A percentile compares a stretch with the other conserved stretches of the same genome.
phyloP scores from a whole-genome alignment of 345 rosid genomes.

The Hypericum perforatum region DNA sequence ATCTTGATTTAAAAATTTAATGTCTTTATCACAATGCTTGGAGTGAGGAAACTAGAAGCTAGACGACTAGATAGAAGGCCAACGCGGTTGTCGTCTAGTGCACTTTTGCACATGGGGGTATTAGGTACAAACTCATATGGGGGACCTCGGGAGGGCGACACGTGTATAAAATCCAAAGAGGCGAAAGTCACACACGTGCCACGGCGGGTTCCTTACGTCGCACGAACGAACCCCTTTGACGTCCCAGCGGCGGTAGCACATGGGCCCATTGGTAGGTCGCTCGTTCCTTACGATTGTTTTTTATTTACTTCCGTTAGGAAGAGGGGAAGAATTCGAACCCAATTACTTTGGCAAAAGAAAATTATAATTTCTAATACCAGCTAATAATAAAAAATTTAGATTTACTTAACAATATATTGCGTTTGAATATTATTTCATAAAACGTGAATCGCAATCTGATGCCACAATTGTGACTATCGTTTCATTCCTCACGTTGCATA shows the following conservation, averaged over 20 bases:
- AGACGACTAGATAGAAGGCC: background rate
- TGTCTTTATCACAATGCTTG: background rate
- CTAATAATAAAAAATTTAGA: too few species aligned
- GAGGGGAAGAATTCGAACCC: background rate
- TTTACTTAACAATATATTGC: too few species aligned
- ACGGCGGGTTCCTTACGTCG: conserved; percentile 6
- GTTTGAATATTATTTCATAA: too few species aligned
- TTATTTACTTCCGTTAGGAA: background rate
- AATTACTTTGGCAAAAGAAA: too few species aligned
- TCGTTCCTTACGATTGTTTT: conserved; percentile 17
- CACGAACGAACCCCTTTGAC: conserved; percentile 19
- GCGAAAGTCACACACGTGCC: conserved; percentile 5
- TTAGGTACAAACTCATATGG: conserved; percentile 23
- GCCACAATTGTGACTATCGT: too few species aligned
- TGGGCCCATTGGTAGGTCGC: conserved; percentile 12
- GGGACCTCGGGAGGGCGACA: conserved; percentile 3
- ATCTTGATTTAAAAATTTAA: too few species aligned
- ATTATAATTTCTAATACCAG: too few species aligned
- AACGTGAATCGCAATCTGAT: too few species aligned
- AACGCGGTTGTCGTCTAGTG: conserved; percentile 13
- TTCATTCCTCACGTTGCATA: too few species aligned
- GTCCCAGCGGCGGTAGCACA: conserved; percentile 27
- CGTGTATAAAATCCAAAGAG: background rate
- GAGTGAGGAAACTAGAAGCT: conserved; percentile 2
- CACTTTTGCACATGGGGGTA: conserved; percentile 22